Evolutionary conservation across 2,329 filamentous ascomycete genomes (phyloP), one percentile per base, ranked within the genome.

Genomic region (Aspergillus phoenicis): DNA sequence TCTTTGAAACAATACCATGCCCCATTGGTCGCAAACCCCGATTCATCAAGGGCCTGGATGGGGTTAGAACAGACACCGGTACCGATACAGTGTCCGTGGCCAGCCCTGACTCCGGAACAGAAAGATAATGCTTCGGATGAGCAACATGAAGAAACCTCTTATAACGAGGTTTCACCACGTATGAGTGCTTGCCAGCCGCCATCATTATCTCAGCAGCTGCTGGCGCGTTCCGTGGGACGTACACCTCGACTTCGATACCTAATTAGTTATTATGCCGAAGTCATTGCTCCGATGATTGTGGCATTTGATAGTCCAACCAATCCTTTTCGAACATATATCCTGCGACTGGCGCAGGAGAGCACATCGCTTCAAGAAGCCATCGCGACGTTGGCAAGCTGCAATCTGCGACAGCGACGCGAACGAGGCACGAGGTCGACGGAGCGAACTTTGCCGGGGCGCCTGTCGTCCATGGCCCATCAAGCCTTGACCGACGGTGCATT

Each of bases 231-330:
- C 82, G 82, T 83, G 73, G 85, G 73, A 80, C 89, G 75, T 80
- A 87, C 91, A 62, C 87, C 89, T 61, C 90, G 92, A 72, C 89
- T 96, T 81, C 89, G 90, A 66, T 96, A 90, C 77, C 89, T 97
- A 72, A 89, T 97, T 81, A 90, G 96, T 73, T 97, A 97, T 77
- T 97, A 96, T 77, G 89, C 93, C 72, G 93, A 92, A 75, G 91
- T 91, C 71, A 93, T 98, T 80, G 95, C 93, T 67, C 91, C 91
- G 5, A 91, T 92, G 61, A 91, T 97, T 77, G 93, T 97, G 54
- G 91, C 93, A 67, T 93, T 97, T 74, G 94, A 98, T 73, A 89
- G 89, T 10, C 89, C 91, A 1, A 84, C 84, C 64, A 97, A 97
- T 74, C 94, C 94, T 1, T 97, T 94, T 74, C 85, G 93, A 63